Conservation (phyloP, 352 stramenopile species). For the Phytopythium aichiense region DNA sequence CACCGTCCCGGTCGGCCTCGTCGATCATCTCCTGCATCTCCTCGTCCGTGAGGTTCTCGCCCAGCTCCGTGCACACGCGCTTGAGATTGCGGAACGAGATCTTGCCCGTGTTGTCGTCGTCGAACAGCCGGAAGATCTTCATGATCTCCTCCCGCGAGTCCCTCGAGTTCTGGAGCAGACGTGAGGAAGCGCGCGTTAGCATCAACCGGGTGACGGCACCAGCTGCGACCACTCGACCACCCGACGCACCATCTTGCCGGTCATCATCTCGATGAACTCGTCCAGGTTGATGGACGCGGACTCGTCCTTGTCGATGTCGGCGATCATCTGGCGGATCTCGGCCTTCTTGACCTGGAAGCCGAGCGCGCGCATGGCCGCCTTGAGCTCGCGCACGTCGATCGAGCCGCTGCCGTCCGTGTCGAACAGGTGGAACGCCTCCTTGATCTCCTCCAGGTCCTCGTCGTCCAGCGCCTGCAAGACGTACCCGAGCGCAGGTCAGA, state of each 20-base stretch:
- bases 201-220: no score
- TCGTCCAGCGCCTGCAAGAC: slow-evolving; percentile 72
- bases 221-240: background rate
- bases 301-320: slow-evolving; percentile 94
- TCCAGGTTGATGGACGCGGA: slow-evolving; percentile 86
- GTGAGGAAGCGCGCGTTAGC: background rate
- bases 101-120: slow-evolving; percentile 93
- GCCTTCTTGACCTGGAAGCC: slow-evolving; percentile 93
- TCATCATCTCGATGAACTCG: slow-evolving; percentile 96
- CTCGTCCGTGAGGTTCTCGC: slow-evolving; percentile 64
- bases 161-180: slow-evolving; percentile 46
- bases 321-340: slow-evolving; percentile 91
- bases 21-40: slow-evolving; percentile 95
- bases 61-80: slow-evolving; percentile 85
- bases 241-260: slow-evolving; percentile 82
- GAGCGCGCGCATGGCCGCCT: slow-evolving; percentile 92
- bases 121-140: slow-evolving; percentile 96
- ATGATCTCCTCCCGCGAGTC: slow-evolving; percentile 90
- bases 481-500: background rate
- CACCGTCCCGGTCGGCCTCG: slow-evolving; percentile 91
- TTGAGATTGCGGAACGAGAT: slow-evolving; percentile 96
- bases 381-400: slow-evolving; percentile 93
- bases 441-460: slow-evolving; percentile 91
- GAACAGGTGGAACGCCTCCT: slow-evolving; percentile 94
- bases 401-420: slow-evolving; percentile 88